These are phyloP conservation scores for Chytriomyces sp. DNA, from an alignment of 192 early-diverging fungal genomes.

Conservation along the genomic window DNA sequence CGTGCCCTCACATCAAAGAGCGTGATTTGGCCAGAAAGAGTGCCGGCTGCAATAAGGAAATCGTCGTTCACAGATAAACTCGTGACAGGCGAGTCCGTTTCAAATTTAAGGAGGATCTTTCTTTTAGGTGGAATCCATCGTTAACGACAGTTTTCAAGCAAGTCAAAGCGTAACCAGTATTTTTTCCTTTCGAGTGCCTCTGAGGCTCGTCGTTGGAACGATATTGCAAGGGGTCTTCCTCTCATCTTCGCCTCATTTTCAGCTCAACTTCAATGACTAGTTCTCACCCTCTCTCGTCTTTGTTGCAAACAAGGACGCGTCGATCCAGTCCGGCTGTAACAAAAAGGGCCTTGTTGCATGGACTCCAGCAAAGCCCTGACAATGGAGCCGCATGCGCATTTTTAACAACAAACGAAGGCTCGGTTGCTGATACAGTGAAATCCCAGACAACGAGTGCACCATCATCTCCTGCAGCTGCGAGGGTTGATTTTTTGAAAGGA, in stretches of 20 bases:
- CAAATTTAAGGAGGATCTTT: conserved; percentile 28
- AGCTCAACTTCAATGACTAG: neutral
- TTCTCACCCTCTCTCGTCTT: conserved; percentile 19
- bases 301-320: conserved; percentile 35
- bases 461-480: conserved; percentile 44
- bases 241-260: neutral
- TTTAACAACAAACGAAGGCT: conserved; percentile 21
- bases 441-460: conserved; percentile 46
- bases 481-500: conserved; percentile 41
- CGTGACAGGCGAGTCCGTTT: conserved; percentile 34
- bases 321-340: conserved; percentile 42
- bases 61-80: conserved; percentile 41
- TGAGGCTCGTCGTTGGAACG: too few relatives aligned
- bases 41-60: conserved; percentile 41
- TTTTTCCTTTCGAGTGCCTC: too few relatives aligned
- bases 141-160: too few relatives aligned
- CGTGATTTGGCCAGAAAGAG: conserved; percentile 27
- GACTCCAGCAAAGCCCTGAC: conserved; percentile 36
- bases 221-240: too few relatives aligned
- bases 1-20: conserved; percentile 41
- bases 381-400: conserved; percentile 40
- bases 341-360: conserved; percentile 38
- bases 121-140: too few relatives aligned
- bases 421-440: conserved; percentile 18
- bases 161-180: too few relatives aligned